A percentile compares a stretch with the other conserved stretches of the same genome.
phyloP scores from a whole-genome alignment of 2,329 filamentous ascomycete species.

The Claviceps pazoutovae region DNA sequence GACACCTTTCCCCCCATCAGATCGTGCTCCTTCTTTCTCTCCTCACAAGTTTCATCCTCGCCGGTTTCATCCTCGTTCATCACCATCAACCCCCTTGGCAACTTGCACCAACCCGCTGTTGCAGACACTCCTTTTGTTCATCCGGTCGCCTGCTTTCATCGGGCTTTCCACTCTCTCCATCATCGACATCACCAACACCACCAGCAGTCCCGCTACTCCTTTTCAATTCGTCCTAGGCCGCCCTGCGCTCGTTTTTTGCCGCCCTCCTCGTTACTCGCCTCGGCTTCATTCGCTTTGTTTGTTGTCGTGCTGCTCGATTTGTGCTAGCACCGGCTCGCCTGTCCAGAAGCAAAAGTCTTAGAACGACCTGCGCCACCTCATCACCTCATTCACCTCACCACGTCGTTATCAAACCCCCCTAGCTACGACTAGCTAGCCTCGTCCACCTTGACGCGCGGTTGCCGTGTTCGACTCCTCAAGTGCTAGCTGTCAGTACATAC shows the following conservation, averaged over 20 bases:
- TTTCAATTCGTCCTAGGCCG: neutral
- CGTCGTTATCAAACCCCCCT: no score
- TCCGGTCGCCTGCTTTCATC: neutral
- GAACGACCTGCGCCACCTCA: no score
- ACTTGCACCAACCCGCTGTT: neutral
- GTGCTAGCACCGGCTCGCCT: no score
- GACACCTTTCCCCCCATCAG: neutral
- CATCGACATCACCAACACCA: no score
- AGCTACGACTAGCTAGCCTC: no score
- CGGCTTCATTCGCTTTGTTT: no score
- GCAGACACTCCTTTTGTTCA: neutral
- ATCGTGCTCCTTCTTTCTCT: neutral
- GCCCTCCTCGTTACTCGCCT: no score
- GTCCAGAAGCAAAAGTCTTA: no score
- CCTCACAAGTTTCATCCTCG: neutral
- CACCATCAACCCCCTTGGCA: neutral
- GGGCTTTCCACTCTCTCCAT: neutral
- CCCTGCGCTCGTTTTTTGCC: no score
- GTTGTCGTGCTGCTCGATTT: no score
- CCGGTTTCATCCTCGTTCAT: neutral
- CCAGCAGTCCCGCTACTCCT: neutral
- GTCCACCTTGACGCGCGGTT: no score
- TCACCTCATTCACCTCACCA: no score
- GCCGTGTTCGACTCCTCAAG: neutral
- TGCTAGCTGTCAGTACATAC: neutral